phyloP scores from a whole-genome alignment of 305 asterid genomes.

The Fraxinus nigra region DNA sequence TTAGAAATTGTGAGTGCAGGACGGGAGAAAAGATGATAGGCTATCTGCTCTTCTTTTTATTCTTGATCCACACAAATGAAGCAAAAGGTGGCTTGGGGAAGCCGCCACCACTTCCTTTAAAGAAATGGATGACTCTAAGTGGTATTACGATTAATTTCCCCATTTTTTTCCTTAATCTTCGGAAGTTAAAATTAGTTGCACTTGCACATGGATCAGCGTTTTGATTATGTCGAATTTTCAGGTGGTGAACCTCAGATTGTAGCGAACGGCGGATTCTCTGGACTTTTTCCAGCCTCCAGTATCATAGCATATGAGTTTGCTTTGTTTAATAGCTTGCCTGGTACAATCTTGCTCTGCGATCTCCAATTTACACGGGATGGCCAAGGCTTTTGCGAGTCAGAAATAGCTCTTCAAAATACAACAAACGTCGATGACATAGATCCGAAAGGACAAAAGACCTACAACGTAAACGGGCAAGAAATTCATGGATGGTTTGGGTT shows the following conservation, averaged over 20 bases:
- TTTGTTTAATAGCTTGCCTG: conserved; percentile 36
- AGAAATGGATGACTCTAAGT: conserved; percentile 61
- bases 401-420: conserved; percentile 49
- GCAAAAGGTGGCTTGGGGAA: conserved; percentile 35
- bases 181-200: background rate
- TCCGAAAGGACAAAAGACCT: conserved; percentile 47
- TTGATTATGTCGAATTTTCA: conserved; percentile 3
- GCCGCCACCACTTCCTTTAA: conserved; percentile 31
- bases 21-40: conserved; percentile 54
- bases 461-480: conserved; percentile 48
- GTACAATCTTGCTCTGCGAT: conserved; percentile 60
- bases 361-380: conserved; percentile 61
- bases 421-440: conserved; percentile 38
- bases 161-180: background rate
- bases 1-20: conserved; percentile 33
- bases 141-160: conserved; percentile 30
- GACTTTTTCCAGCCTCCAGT: conserved; percentile 63
- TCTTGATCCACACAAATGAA: conserved; percentile 53
- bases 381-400: conserved; percentile 46
- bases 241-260: conserved; percentile 56
- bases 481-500: conserved; percentile 60
- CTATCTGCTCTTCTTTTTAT: conserved; percentile 41
- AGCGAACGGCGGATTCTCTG: conserved; percentile 63
- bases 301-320: conserved; percentile 40
- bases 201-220: background rate